A percentile compares a stretch with the other conserved stretches of the same genome.
phyloP scores from a whole-genome alignment of 2,329 filamentous ascomycete genomes.

The Cladosporium sp. region DNA sequence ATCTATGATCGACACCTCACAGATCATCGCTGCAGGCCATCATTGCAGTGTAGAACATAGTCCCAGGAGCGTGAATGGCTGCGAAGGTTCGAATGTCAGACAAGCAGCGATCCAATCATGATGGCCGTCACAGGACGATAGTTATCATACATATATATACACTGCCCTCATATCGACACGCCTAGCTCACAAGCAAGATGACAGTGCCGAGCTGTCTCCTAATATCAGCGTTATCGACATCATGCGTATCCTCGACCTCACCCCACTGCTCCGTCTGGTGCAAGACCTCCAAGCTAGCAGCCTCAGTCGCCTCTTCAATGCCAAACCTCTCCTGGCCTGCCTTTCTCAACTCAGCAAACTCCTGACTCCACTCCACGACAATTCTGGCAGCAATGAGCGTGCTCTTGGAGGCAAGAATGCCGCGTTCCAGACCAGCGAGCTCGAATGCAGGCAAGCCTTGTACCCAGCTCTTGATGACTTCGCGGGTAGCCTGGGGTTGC shows the following conservation, averaged over 20 bases:
- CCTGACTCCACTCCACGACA: constrained; percentile 74
- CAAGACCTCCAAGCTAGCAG: constrained; percentile 74
- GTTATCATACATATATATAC: background rate
- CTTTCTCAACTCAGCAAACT: constrained; percentile 51
- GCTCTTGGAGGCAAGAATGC: constrained; percentile 80
- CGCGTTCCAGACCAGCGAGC: constrained; percentile 80
- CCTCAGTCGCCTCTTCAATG: constrained; percentile 8
- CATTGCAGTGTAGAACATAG: no score
- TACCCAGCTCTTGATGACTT: constrained; percentile 76
- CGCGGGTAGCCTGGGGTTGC: constrained; percentile 70
- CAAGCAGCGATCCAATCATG: no score
- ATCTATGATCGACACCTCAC: no score
- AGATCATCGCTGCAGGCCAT: no score
- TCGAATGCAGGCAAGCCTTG: constrained; percentile 69
- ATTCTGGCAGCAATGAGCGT: constrained; percentile 72
- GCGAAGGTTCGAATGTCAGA: no score
- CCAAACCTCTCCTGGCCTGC: constrained; percentile 68
- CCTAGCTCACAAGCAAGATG: constrained; percentile 62
- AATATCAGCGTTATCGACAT: constrained; percentile 89
- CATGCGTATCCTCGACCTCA: constrained; percentile 96
- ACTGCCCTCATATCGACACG: background rate
- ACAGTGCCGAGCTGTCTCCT: constrained; percentile 83
- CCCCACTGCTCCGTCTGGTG: constrained; percentile 94
- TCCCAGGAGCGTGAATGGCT: no score
- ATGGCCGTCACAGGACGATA: no score